Conservation (phyloP, 345 rosid species). For the Gossypium raimondii region DNA sequence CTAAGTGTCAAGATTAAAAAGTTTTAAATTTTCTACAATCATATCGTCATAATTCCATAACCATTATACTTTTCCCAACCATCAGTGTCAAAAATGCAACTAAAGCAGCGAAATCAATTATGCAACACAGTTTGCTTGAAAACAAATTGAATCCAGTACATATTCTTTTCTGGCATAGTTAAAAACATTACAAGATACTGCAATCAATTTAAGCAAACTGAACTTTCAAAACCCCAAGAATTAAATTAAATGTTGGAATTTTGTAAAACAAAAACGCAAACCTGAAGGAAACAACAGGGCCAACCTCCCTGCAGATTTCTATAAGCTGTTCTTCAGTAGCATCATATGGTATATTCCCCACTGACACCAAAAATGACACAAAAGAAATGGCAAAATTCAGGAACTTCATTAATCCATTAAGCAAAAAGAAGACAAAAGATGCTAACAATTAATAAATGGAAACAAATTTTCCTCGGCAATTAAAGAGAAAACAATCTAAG, state of each 20-base stretch:
- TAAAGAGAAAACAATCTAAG: neutral
- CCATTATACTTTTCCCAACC: neutral
- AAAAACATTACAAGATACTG: neutral
- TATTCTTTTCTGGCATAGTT: neutral
- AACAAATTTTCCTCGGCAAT: conserved; percentile 9
- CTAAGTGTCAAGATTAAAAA: neutral
- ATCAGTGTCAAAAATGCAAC: neutral
- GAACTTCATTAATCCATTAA: neutral
- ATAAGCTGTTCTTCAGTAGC: conserved; percentile 93
- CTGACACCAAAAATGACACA: conserved; percentile 32
- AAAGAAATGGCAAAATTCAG: neutral
- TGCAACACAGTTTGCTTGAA: neutral
- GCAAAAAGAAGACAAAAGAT: conserved; percentile 3
- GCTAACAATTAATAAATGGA: neutral
- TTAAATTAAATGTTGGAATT: neutral
- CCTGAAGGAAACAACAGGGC: conserved; percentile 99
- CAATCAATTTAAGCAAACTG: neutral
- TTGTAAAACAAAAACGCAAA: conserved; percentile 23
- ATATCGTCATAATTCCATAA: neutral
- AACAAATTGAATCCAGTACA: neutral
- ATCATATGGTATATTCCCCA: conserved; percentile 98
- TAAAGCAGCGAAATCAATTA: neutral
- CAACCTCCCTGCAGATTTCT: conserved; percentile 93
- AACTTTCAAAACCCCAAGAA: conserved; percentile 2
- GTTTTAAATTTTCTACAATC: neutral